A percentile compares a stretch with the other conserved stretches of the same genome.
These are phyloP conservation scores for Mycena olivaceomarginata DNA, from an alignment of 768 basidiomycete genomes.

Conservation along the genomic window DNA sequence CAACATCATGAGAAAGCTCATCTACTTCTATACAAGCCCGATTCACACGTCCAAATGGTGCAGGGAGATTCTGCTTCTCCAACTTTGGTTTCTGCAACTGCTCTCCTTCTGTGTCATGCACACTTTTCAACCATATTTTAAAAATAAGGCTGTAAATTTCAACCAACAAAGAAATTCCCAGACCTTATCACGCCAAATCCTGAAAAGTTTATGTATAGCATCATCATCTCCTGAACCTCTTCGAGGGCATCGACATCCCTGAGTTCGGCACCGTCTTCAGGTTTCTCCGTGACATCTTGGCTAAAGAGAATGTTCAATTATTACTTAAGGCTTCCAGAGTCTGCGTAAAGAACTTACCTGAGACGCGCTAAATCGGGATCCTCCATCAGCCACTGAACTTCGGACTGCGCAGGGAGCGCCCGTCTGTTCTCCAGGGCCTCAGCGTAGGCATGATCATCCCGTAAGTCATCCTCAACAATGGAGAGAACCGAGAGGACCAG, in stretches of 20 bases:
- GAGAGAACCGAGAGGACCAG: slow-evolving; percentile 53
- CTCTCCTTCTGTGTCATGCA: no score
- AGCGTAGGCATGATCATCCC: slow-evolving; percentile 65
- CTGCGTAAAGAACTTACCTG: not conserved
- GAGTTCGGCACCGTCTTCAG: not conserved
- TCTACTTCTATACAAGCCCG: no score
- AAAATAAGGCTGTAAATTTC: no score
- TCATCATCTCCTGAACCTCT: not conserved
- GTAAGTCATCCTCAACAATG: slow-evolving; percentile 59
- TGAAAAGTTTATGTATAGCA: no score
- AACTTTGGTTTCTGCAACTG: no score
- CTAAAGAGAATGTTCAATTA: not conserved
- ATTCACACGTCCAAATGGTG: no score
- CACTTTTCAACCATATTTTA: no score
- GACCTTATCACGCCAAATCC: no score
- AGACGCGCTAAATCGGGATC: slow-evolving; percentile 32
- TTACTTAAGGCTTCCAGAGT: not conserved
- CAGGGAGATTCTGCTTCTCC: no score
- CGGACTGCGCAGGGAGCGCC: slow-evolving; percentile 50
- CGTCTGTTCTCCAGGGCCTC: slow-evolving; percentile 57
- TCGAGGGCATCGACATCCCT: not conserved
- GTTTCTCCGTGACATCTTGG: not conserved
- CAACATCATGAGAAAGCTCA: no score
- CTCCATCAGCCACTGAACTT: slow-evolving; percentile 44
- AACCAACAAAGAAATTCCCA: no score